These are phyloP conservation scores for Ophiostoma tasmaniense DNA, from an alignment of 2,329 filamentous ascomycete genomes.

Conservation along the genomic window DNA sequence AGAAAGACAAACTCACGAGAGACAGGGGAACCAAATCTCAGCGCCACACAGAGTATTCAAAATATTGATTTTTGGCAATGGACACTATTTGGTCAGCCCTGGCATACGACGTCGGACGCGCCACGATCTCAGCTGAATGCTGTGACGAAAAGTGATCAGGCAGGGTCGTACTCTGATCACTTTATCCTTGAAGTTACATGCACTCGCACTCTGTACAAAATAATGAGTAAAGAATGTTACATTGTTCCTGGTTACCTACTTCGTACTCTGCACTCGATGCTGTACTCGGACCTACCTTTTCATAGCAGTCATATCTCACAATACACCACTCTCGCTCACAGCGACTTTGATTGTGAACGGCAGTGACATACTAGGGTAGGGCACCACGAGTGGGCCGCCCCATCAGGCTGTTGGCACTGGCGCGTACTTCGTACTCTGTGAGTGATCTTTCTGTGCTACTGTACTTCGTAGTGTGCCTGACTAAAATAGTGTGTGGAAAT, in stretches of 20 bases:
- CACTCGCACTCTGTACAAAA: too few species aligned
- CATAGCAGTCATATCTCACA: neutral
- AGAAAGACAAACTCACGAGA: neutral
- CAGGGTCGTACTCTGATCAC: neutral
- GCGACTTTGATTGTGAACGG: neutral
- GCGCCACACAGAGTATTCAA: neutral
- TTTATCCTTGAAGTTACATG: too few species aligned
- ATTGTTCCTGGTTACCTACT: too few species aligned
- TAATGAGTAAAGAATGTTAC: too few species aligned
- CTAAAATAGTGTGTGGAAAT: neutral
- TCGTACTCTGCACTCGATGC: neutral
- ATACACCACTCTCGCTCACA: neutral
- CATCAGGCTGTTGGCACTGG: neutral
- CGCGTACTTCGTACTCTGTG: neutral
- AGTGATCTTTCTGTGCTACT: too few species aligned
- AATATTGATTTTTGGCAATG: neutral
- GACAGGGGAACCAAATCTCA: neutral
- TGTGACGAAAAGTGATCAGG: neutral
- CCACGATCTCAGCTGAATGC: neutral
- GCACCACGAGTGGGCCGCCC: neutral
- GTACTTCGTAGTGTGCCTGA: too few species aligned
- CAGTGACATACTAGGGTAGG: slow-evolving; percentile 1
- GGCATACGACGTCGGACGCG: neutral
- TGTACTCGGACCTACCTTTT: neutral
- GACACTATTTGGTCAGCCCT: neutral